Base-by-base conservation (phyloP, 805 yeast genomes). In the Monosporozyma solicola region DNA sequence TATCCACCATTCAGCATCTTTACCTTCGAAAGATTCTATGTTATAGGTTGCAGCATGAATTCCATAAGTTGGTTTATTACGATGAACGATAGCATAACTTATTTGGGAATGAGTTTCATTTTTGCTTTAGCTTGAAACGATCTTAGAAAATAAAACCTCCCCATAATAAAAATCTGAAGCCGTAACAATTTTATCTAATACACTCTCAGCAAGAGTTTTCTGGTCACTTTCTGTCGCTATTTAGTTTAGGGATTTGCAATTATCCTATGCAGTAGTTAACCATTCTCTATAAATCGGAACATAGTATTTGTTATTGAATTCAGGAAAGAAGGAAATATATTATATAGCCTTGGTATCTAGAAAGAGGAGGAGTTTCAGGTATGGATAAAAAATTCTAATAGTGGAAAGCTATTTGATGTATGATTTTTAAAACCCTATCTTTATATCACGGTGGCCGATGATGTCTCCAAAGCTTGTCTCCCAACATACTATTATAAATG, bases 181-280 rank as follows among this genome's bases (percentile, higher is more conserved):
- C 56, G 96, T 87, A 53, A 95, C 95, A 41, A 90, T 80, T 61
- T 84, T 85, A 70, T 82, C 83, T 67, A 27, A 27, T 27, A 20
- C 29, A 27, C 5, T 27, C 7, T 27, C 29, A 7, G 29, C 7
- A 27, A 27, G 5, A 5, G 5, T 27, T 27, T 7, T 7, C 29
- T 27, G 29, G 29, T 27, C 29, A 49, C 92, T 79, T 75, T 94
- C 98, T 54, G 94, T 87, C 44, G 97, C 97, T 64, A 94, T 81
- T 74, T 91, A 98, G 73, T 83, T 89, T 69, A 97, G 96, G 52
- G 97, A 87, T 79, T 94, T 94, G 80, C 94, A 94, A 61, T 89
- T 96, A 73, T 91, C 97, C 99, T 99, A 94, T 61, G 97, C 94
- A 47, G 96, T 87, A 52, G 99, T 87, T 65, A 94, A 80, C 99